phyloP scores from a whole-genome alignment of 1,139 yeast species.

The Taiozyma sp. region DNA sequence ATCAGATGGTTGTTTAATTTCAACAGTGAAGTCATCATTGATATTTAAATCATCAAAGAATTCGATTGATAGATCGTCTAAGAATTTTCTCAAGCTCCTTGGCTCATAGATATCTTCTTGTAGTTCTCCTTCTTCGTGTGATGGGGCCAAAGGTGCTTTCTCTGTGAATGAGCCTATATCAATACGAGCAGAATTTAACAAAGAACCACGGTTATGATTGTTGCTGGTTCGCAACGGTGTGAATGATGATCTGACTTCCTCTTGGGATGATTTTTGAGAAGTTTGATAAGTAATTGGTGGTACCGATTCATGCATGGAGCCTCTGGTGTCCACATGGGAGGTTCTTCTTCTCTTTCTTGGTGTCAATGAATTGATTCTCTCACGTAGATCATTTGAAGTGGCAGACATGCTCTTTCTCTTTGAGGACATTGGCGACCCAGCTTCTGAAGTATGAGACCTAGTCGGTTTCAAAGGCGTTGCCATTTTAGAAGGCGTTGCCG shows the following conservation, averaged over 20 bases:
- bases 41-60: slow-evolving; percentile 50
- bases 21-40: slow-evolving; percentile 28
- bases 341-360: slow-evolving; percentile 23
- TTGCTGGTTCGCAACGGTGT: slow-evolving; percentile 21
- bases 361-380: slow-evolving; percentile 19
- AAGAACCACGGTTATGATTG: slow-evolving; percentile 9
- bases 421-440: slow-evolving; percentile 24
- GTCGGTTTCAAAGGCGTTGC: slow-evolving; percentile 15
- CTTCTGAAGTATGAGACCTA: slow-evolving; percentile 23
- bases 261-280: slow-evolving; percentile 11
- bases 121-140: slow-evolving; percentile 14
- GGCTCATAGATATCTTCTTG: slow-evolving; percentile 22
- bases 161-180: slow-evolving; percentile 12
- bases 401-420: slow-evolving; percentile 15
- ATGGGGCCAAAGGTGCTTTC: slow-evolving; percentile 18
- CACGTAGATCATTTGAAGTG: slow-evolving; percentile 17
- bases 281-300: not conserved
- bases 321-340: not conserved
- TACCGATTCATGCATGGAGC: not conserved
- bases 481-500: slow-evolving; percentile 3
- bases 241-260: slow-evolving; percentile 13
- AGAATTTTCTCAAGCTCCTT: slow-evolving; percentile 38
- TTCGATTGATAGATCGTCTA: slow-evolving; percentile 43
- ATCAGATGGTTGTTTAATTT: slow-evolving; percentile 10
- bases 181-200: slow-evolving; percentile 13